A percentile compares a stretch with the other conserved stretches of the same genome.
These are phyloP conservation scores for Leishmania braziliensis DNA, from an alignment of 208 protist species.

Conservation along the genomic window DNA sequence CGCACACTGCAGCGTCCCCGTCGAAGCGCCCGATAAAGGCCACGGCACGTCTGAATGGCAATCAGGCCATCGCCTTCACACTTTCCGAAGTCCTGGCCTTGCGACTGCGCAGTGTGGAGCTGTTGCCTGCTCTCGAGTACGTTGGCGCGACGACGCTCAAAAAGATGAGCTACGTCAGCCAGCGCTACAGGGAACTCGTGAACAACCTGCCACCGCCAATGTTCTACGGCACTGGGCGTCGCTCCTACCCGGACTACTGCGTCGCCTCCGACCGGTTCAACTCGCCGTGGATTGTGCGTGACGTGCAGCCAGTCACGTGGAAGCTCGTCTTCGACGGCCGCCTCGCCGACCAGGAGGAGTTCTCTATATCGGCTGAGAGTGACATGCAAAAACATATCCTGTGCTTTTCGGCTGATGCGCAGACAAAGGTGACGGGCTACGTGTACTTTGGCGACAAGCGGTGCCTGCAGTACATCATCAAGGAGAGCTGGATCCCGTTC, in stretches of 20 bases:
- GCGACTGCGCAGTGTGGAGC: slow-evolving; percentile 61
- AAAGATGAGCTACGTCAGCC: slow-evolving; percentile 66
- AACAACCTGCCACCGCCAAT: slow-evolving; percentile 73
- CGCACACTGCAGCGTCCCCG: slow-evolving; percentile 24
- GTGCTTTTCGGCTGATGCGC: slow-evolving; percentile 49
- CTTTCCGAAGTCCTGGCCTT: slow-evolving; percentile 53
- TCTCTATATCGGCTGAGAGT: slow-evolving; percentile 39
- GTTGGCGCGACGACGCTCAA: slow-evolving; percentile 61
- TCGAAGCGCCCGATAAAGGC: slow-evolving; percentile 38
- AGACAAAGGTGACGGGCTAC: slow-evolving; percentile 44
- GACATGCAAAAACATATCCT: slow-evolving; percentile 45
- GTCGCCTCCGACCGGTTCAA: slow-evolving; percentile 43
- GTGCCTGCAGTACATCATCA: slow-evolving; percentile 56
- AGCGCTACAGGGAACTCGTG: slow-evolving; percentile 58
- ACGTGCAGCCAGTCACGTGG: slow-evolving; percentile 57
- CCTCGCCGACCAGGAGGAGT: slow-evolving; percentile 58
- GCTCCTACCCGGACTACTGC: slow-evolving; percentile 80
- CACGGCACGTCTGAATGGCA: slow-evolving; percentile 15
- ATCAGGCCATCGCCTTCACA: slow-evolving; percentile 44
- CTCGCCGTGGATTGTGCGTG: slow-evolving; percentile 72
- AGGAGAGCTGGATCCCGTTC: slow-evolving; percentile 76
- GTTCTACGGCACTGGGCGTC: slow-evolving; percentile 48
- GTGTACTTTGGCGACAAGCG: slow-evolving; percentile 72
- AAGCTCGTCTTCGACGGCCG: slow-evolving; percentile 58
- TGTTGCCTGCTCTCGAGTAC: slow-evolving; percentile 77